Percentiles rank a stretch among this genome's conserved stretches.
Conservation (phyloP, 2,329 filamentous ascomycete genomes). For the Penicillium hordei region DNA sequence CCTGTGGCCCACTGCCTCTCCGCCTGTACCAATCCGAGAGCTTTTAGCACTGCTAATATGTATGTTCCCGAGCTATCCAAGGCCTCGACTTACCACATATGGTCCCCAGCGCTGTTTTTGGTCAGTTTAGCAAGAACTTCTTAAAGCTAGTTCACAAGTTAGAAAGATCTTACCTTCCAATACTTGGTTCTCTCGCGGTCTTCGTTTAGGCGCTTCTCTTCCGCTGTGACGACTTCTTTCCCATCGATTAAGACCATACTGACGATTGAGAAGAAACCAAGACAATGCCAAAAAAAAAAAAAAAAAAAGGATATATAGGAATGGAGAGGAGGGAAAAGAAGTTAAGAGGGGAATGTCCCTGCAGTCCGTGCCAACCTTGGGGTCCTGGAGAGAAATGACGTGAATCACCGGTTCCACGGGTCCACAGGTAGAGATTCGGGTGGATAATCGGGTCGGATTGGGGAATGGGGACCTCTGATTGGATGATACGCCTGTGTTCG, state of each 20-base stretch:
- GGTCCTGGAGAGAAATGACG: conserved; percentile 1
- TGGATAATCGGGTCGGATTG: not conserved
- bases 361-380: conserved; percentile 3
- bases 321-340: not conserved
- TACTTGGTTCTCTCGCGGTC: conserved; percentile 82
- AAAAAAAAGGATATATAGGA: too few species aligned
- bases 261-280: not conserved
- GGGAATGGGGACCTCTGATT: not conserved
- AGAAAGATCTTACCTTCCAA: conserved; percentile 71
- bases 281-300: not conserved
- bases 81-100: conserved; percentile 58
- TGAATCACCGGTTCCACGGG: not conserved
- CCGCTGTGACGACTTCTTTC: conserved; percentile 81
- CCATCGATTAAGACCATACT: conserved; percentile 86
- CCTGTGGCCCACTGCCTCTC: conserved; percentile 96
- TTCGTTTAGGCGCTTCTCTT: conserved; percentile 85
- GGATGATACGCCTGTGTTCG: not conserved
- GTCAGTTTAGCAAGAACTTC: not conserved
- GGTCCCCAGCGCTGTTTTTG: conserved; percentile 66
- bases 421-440: not conserved
- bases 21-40: conserved; percentile 41
- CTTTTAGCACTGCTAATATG: not conserved
- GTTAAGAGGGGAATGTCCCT: not conserved
- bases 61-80: not conserved
- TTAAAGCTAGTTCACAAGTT: not conserved